Evolutionary conservation across 441 rosid genomes (phyloP), one percentile per base, ranked within the genome.

Genomic region (Macaranga tanarius): DNA sequence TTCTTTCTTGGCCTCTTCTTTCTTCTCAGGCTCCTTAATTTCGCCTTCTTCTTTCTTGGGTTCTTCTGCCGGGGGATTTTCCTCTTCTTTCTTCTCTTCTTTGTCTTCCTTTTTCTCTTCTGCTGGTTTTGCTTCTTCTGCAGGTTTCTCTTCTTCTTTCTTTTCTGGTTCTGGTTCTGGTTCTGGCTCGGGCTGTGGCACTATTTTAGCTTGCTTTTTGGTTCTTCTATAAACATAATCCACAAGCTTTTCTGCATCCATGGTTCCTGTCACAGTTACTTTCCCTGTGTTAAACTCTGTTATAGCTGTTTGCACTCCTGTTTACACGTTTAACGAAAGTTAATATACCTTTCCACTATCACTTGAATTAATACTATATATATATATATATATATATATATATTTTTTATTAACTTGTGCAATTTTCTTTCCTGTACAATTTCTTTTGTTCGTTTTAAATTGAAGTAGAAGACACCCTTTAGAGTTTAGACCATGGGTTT

Each of bases 181-280:
- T 61, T 84, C 80, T 0, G 94, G 93, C 23, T 89, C 86, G 1
- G 92, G 95, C 72, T 79, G 92, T 25, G 96, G 95, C 56, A 92
- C 85, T 48, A 95, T 87, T 61, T 83, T 75, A 62, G 96, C 99
- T 51, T 89, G 92, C 76, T 88, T 95, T 73, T 82, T 88, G 67
- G 99, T 92, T 47, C 91, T 78, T 78, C 90, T 83, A 58, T 89
- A 91, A 28, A 95, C 88, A 69, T 95, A 92, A 20, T 89, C 99
- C 42, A 87, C 99, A 3, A 92, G 88, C 75, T 85, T 89, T 78
- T 84, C 76, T 9, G 86, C 87, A 54, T 89, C 95, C 94, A 95
- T 92, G 13, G 97, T 95, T 19, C 99, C 99, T 0, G 94, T 90
- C 19, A 95, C 97, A 17, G 80, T 83, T 31, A 89, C 97, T 79